A percentile compares a stretch with the other conserved stretches of the same genome.
These are phyloP conservation scores for Colletotrichum cereale DNA, from an alignment of 2,329 filamentous ascomycete genomes.

Conservation along the genomic window DNA sequence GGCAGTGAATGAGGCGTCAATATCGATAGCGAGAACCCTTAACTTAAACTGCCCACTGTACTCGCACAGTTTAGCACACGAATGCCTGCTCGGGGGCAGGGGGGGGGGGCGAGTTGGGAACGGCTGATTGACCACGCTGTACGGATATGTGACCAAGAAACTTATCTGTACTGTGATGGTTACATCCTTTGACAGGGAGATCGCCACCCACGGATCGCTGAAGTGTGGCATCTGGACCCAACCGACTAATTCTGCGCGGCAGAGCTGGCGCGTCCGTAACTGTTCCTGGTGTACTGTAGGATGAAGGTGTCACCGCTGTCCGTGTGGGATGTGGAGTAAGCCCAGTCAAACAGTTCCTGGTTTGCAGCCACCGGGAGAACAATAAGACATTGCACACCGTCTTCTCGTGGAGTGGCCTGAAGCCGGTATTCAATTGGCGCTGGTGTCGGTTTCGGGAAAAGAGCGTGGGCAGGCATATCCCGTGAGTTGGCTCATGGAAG, in stretches of 20 bases:
- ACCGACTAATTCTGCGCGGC: background rate
- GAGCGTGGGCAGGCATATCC: conserved; percentile 23
- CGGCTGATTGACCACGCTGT: conserved; percentile 30
- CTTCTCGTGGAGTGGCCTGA: conserved; percentile 26
- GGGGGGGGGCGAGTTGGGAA: background rate
- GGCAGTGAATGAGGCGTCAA: background rate
- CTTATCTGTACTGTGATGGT: conserved; percentile 15
- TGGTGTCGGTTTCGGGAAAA: conserved; percentile 32
- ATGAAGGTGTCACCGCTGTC: conserved; percentile 11
- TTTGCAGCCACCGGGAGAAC: conserved; percentile 20
- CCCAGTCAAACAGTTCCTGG: background rate
- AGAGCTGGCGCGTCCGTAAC: background rate
- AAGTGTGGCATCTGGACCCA: conserved; percentile 16
- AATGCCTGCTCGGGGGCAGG: background rate
- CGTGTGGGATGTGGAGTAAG: conserved; percentile 17
- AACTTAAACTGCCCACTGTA: background rate
- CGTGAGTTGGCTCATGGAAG: conserved; percentile 21
- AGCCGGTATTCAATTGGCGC: conserved; percentile 20
- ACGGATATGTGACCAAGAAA: conserved; percentile 26
- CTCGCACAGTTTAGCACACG: background rate
- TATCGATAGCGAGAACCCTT: background rate
- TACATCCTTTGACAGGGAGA: conserved; percentile 18
- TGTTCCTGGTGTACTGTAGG: conserved; percentile 17
- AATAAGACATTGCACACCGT: conserved; percentile 22
- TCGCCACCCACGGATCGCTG: conserved; percentile 2